Percentiles rank a stretch among this genome's conserved stretches.
Conservation (phyloP, 1,139 yeast species). For the Nakaseomyces kungkrabaensis region DNA sequence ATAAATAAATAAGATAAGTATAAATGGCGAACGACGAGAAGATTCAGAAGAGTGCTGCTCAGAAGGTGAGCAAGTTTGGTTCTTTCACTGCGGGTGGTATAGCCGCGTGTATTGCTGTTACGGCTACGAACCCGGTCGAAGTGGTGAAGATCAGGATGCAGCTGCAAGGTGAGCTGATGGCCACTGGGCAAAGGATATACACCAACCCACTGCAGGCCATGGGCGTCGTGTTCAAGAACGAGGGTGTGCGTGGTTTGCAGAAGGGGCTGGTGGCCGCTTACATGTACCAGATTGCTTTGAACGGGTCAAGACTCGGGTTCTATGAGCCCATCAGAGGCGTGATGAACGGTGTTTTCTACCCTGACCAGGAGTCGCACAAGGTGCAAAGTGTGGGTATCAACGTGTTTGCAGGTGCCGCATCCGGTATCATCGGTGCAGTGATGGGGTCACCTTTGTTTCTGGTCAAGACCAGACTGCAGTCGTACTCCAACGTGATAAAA, state of each 20-base stretch:
- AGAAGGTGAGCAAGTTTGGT: constrained; percentile 52
- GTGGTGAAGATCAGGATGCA: constrained; percentile 93
- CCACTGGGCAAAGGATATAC: constrained; percentile 48
- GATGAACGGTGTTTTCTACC: constrained; percentile 47
- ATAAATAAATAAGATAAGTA: background rate
- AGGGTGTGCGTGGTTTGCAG: constrained; percentile 82
- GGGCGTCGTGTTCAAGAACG: constrained; percentile 60
- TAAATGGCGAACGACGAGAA: constrained; percentile 10
- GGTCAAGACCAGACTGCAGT: constrained; percentile 93
- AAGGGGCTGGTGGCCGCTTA: constrained; percentile 81
- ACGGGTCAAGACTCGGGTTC: constrained; percentile 88
- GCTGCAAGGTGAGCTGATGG: constrained; percentile 80
- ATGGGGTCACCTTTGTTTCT: constrained; percentile 86
- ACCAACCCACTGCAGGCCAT: constrained; percentile 83
- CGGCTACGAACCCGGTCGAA: constrained; percentile 92
- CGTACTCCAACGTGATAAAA: constrained; percentile 53
- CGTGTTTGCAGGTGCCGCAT: constrained; percentile 69
- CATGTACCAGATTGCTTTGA: constrained; percentile 77
- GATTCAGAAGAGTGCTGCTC: constrained; percentile 35
- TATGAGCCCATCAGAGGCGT: constrained; percentile 75
- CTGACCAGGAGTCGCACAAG: constrained; percentile 40
- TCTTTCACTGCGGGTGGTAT: constrained; percentile 89
- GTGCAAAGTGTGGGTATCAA: constrained; percentile 58
- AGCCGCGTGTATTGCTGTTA: constrained; percentile 97
- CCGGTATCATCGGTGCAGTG: constrained; percentile 86